These are phyloP conservation scores for Chlorella sp. DNA, from an alignment of 139 green algal species.

Conservation along the genomic window DNA sequence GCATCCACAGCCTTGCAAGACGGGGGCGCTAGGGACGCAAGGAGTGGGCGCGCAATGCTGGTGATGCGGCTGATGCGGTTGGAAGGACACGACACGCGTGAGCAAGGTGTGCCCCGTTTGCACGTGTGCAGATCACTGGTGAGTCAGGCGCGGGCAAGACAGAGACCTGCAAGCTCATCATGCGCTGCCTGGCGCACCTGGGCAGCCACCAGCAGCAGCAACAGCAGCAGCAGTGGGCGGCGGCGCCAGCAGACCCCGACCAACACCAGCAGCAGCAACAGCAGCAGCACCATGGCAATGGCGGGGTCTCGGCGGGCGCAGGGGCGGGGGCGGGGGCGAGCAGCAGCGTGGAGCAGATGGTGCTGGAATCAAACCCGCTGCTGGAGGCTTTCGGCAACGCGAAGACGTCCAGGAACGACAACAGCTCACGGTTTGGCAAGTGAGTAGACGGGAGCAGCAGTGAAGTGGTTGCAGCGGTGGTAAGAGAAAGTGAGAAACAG, in stretches of 20 bases:
- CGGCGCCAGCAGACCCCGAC: no score
- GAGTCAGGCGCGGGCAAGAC: constrained; percentile 98
- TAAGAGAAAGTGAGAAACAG: not conserved
- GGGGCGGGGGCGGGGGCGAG: not conserved
- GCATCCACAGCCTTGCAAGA: no score
- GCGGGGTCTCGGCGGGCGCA: not conserved
- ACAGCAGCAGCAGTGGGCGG: not conserved
- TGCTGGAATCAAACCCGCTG: constrained; percentile 94
- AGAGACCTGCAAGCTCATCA: constrained; percentile 99
- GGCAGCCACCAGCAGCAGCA: constrained; percentile 16
- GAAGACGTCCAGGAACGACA: constrained; percentile 81
- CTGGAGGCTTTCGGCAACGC: constrained; percentile 98
- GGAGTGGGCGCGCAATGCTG: no score
- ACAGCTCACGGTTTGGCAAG: constrained; percentile 24
- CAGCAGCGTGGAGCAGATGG: constrained; percentile 34
- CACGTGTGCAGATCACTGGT: constrained; percentile 62
- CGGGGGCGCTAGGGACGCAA: no score
- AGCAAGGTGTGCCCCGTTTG: no score
- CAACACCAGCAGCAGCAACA: no score
- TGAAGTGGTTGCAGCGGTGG: not conserved
- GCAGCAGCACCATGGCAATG: no score
- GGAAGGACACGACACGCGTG: no score
- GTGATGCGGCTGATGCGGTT: no score
- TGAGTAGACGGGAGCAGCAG: not conserved
- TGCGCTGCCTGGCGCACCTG: constrained; percentile 66